A percentile compares a stretch with the other conserved stretches of the same genome.
Evolutionary conservation across 176 grass and related monocot species (phyloP).

Genomic region (Oryza meyeriana): DNA sequence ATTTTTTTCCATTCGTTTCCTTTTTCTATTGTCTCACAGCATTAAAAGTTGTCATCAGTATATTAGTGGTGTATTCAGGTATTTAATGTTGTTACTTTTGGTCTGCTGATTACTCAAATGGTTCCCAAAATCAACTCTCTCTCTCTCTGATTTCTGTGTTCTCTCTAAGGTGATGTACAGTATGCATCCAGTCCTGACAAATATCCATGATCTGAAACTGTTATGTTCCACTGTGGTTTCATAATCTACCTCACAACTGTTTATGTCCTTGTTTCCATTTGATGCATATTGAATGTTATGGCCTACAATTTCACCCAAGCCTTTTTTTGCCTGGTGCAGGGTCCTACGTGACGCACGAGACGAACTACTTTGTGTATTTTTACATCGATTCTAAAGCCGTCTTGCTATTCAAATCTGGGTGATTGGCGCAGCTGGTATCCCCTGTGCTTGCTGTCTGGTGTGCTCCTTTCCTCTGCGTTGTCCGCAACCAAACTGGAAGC

Average conservation of each 20-base stretch:
- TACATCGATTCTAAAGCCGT: conserved; percentile 84
- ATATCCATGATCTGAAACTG: background rate
- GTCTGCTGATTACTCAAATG: background rate
- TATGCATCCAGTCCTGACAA: background rate
- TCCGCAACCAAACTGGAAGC: conserved; percentile 28
- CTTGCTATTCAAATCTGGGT: conserved; percentile 83
- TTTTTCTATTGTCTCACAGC: background rate
- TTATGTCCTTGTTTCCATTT: background rate
- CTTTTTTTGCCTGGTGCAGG: conserved; percentile 37
- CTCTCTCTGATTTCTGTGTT: background rate
- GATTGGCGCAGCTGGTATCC: conserved; percentile 5
- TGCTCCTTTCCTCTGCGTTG: background rate
- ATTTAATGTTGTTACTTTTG: background rate
- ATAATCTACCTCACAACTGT: background rate
- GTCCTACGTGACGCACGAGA: conserved; percentile 77
- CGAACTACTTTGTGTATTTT: conserved; percentile 82
- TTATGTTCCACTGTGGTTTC: background rate
- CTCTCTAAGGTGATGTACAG: background rate
- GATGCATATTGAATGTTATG: background rate
- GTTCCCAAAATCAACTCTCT: background rate
- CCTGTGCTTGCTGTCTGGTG: background rate
- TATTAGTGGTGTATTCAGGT: background rate
- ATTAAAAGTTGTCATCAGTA: background rate
- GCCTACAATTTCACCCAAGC: background rate
- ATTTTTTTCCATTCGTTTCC: background rate